Evolutionary conservation across 352 stramenopile species (phyloP), one percentile per base, ranked within the genome.

Genomic region (Elongisporangium senticosum): DNA sequence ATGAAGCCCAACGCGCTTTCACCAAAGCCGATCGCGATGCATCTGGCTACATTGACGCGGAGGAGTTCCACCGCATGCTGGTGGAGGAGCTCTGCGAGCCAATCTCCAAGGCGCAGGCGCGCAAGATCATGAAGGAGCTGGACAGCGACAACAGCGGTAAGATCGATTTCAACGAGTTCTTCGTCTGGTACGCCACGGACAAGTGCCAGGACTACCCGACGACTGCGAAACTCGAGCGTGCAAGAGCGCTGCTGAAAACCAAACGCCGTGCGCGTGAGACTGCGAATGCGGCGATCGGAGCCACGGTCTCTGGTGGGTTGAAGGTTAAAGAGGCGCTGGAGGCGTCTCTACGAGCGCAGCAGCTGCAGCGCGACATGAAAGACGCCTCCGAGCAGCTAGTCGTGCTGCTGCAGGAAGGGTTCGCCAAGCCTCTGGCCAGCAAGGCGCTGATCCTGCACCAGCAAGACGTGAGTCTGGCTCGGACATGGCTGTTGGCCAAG

Each of bases 111-210:
- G 22, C 59, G 4, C 67, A 74, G 43, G 60, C 64, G 1, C 51
- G 51, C 24, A 53, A 66, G n/a, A 63, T 77, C 39, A 71, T 79
- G 62, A 64, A 61, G 28, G 55, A 75, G 39, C 61, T 82, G 19
- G 73, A 79, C 47, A 39, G 24, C 5, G 70, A 82, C 33, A 60
- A 62, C 28, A 82, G 70, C 49, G 73, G 70, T 13, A 71, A 67
- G 40, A 77, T 82, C 49, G 70, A 79, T 47, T 77, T 82, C 53
- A 51, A 73, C 50, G 73, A 82, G 61, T 82, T 82, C 53, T 82
- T 79, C 53, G 49, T 68, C 28, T 82, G 73, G 73, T 82, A 82
- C 48, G 73, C 70, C 7, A 66, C 63, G 5, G 64, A 78, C 17
- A 82, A 77, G n/a, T 78, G 70, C 53, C 73, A 82, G 58, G 73